These are phyloP conservation scores for Raddia guianensis DNA, from an alignment of 176 grass and related monocot species.

Conservation along the genomic window DNA sequence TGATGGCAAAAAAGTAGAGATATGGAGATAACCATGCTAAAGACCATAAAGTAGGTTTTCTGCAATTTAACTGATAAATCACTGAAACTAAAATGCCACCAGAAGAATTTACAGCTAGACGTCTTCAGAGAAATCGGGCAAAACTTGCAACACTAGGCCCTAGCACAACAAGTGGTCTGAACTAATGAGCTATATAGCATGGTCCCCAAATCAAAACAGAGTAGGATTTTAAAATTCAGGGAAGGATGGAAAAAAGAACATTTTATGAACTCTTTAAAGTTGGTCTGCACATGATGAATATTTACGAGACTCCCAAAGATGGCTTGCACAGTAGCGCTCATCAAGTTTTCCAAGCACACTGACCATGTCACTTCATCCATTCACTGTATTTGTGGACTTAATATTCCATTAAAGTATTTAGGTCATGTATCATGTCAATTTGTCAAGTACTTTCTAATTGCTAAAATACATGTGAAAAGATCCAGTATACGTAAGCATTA, in stretches of 20 bases:
- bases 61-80: neutral
- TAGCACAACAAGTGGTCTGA: conserved; percentile 13
- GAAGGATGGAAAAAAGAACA: conserved; percentile 5
- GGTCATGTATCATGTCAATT: neutral
- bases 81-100: neutral
- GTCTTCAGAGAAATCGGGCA: neutral
- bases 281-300: neutral
- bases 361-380: neutral
- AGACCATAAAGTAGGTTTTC: conserved; percentile 17
- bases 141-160: neutral
- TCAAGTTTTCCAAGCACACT: neutral
- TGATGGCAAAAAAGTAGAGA: neutral
- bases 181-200: conserved; percentile 7
- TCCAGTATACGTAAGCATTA: neutral
- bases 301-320: neutral
- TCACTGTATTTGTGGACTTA: neutral
- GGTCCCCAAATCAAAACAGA: neutral
- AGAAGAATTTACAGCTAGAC: conserved; percentile 6
- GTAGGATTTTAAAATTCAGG: neutral
- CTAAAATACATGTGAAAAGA: neutral
- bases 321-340: neutral
- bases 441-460: conserved; percentile 6
- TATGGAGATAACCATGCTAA: neutral
- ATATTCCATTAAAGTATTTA: neutral
- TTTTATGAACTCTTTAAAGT: neutral